A percentile compares a stretch with the other conserved stretches of the same genome.
These are phyloP conservation scores for Clitopilus hobsonii DNA, from an alignment of 768 basidiomycete genomes.

Conservation along the genomic window DNA sequence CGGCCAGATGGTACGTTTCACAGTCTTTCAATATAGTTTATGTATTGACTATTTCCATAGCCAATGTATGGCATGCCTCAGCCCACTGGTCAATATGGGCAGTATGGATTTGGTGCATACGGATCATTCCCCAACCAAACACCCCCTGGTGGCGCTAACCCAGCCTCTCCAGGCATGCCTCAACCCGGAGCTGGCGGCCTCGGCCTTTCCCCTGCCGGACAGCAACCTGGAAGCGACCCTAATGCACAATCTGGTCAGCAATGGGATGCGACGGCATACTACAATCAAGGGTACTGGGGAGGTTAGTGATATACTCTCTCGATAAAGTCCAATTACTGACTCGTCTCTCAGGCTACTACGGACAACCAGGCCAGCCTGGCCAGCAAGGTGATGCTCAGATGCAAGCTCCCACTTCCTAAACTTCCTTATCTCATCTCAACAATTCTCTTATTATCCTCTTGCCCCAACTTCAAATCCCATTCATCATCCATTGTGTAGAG, in stretches of 20 bases:
- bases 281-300: slow-evolving; percentile 75
- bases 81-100: slow-evolving; percentile 63
- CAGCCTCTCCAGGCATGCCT: slow-evolving; percentile 56
- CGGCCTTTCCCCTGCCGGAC: slow-evolving; percentile 48
- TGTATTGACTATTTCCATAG: slow-evolving; percentile 28
- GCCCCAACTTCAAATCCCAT: slow-evolving; percentile 4
- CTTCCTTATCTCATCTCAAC: slow-evolving; percentile 20
- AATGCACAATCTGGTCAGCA: slow-evolving; percentile 62
- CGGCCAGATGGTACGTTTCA: slow-evolving; percentile 66
- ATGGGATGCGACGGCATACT: slow-evolving; percentile 79
- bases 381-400: slow-evolving; percentile 56
- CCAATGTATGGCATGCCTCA: slow-evolving; percentile 92
- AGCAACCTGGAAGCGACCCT: slow-evolving; percentile 52
- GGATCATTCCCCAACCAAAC: slow-evolving; percentile 63
- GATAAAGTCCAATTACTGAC: slow-evolving; percentile 7
- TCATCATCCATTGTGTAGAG: slow-evolving; percentile 20
- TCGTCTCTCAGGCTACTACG: slow-evolving; percentile 63
- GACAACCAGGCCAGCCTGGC: slow-evolving; percentile 56
- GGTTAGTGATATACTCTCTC: slow-evolving; percentile 39
- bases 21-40: background rate
- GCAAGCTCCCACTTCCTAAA: slow-evolving; percentile 40
- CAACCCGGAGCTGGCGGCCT: slow-evolving; percentile 46
- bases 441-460: slow-evolving; percentile 14
- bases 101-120: slow-evolving; percentile 75
- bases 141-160: slow-evolving; percentile 41